Base-by-base conservation (phyloP, 1,284 basidiomycete genomes). In the Tylopilus microsporus region DNA sequence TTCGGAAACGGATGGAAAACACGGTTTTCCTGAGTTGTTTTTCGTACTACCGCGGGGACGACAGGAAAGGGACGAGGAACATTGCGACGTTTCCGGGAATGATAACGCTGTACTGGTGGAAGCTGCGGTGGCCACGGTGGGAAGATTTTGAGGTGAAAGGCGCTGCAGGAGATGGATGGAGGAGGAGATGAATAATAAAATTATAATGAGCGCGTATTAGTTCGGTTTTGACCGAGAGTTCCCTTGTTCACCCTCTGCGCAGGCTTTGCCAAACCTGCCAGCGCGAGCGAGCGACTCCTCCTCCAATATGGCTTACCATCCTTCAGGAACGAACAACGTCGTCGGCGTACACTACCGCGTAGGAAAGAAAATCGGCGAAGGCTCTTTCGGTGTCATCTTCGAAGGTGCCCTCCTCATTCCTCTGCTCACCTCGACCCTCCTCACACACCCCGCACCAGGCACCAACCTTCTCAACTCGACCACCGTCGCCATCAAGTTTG, bases 401-500 rank as follows among this genome's bases (percentile, higher is more conserved):
- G 87, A 90, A 76, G 89, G 88, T 86, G 46, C 48, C 73, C 60
- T 56, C 13, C 15, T 61, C 49, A 56, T 11, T 32, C 43, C 19
- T 25, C 16, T 18, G 1, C 34, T 18, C 52, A 13, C 37, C 13
- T 50, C 53, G 3, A 13, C 37, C 15, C 8, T 34, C 46, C 25
- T 56, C 15, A 57, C 53, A 19, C 5, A 32, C 49, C 52, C 2
- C 45, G 49, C 42, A 18, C 13, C 51, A 94, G 93, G 94, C 50
- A 88, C 87, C 43, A 96, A 97, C 76, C 79, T 96, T 59, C 81
- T 93, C 68, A 90, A 91, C 84, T 68, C 91, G 86, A 70, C 93
- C 91, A 70, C 65, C 6, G 93, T 98, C 62, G 96, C 95, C 62
- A 97, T 98, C 82, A 98, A 98, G 83, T 98, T 98, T 77, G 95